These are phyloP conservation scores for Pyrrhoderma noxium DNA, from an alignment of 1,284 basidiomycete genomes.

Conservation along the genomic window DNA sequence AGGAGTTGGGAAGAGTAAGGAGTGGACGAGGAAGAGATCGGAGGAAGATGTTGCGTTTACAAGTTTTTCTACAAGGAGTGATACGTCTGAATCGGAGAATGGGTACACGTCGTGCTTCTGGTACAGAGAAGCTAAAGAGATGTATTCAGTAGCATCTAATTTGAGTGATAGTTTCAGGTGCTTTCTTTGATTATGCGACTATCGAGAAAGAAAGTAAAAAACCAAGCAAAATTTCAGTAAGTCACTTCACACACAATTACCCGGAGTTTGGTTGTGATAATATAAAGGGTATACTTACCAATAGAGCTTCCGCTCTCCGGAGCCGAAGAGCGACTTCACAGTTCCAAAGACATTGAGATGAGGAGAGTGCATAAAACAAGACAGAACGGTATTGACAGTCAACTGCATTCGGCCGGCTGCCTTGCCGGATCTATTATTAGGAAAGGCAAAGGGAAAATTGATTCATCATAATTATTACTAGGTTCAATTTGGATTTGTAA, in stretches of 20 bases:
- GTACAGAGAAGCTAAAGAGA: conserved; percentile 19
- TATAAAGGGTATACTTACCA: conserved; percentile 32
- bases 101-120: conserved; percentile 20
- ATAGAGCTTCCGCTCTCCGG: conserved; percentile 47
- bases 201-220: no score
- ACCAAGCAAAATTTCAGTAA: background rate
- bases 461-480: no score
- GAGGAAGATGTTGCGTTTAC: conserved; percentile 42
- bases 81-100: conserved; percentile 34
- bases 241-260: no score
- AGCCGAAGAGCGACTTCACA: conserved; percentile 59
- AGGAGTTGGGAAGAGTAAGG: conserved; percentile 46
- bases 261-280: conserved; percentile 1
- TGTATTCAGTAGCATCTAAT: conserved; percentile 20
- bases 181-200: conserved; percentile 12
- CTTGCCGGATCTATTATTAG: conserved; percentile 45
- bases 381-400: conserved; percentile 63
- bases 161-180: conserved; percentile 14
- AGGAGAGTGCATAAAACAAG: conserved; percentile 54
- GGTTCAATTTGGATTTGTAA: no score
- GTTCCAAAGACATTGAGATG: conserved; percentile 56
- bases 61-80: conserved; percentile 38
- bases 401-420: conserved; percentile 61
- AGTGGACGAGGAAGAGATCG: conserved; percentile 44
- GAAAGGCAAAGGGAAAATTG: conserved; percentile 19